Base-by-base conservation (phyloP, 805 yeast species). In the Wickerhamomyces bisporus region DNA sequence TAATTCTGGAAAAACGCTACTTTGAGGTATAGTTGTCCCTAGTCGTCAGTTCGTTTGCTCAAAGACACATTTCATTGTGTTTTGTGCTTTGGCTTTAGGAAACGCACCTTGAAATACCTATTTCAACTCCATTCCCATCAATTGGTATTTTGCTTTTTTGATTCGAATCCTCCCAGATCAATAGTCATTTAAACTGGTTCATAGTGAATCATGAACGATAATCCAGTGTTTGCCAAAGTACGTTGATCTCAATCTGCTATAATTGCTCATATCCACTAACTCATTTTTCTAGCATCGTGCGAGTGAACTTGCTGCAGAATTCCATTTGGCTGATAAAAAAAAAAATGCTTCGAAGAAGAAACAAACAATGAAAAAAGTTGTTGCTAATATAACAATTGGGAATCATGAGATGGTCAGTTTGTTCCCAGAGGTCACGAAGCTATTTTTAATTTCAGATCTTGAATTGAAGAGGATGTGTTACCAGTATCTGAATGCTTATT, bases 341-440 rank as follows among this genome's bases (percentile, higher is more conserved):
- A 69, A 68, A 48, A 53, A 57, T 18, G 55, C 49, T 3, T 40
- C 60, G n/a, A 65, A 59, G 44, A 57, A 57, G 33, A 76, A 72
- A 48, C 61, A 65, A 10, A 71, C 79, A 1, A 57, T 91, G 52
- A 81, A 80, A 57, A 84, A 83, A 52, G 73, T 87, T 20, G 69
- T 89, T 7, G 91, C 95, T 30, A 89, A 88, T 59, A 72, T 87
- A 60, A 81, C 94, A 6, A 70, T 87, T 61, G 87, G 88, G 35
- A 86, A 86, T 57, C 72, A 72, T 39, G 96, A 91, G 53, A 76
- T 88, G 75, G 68, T 77, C 10, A 57, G 63, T 15, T 56, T 91
- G 38, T 74, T 81, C 52, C 79, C 80, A 1, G 94, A 86, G 36
- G 71, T 86, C 6, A 42, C 76, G 6, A 53, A 58, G 26, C 60